Evolutionary conservation across 2,329 filamentous ascomycete genomes (phyloP).

Genomic region (Calonectria hongkongensis): DNA sequence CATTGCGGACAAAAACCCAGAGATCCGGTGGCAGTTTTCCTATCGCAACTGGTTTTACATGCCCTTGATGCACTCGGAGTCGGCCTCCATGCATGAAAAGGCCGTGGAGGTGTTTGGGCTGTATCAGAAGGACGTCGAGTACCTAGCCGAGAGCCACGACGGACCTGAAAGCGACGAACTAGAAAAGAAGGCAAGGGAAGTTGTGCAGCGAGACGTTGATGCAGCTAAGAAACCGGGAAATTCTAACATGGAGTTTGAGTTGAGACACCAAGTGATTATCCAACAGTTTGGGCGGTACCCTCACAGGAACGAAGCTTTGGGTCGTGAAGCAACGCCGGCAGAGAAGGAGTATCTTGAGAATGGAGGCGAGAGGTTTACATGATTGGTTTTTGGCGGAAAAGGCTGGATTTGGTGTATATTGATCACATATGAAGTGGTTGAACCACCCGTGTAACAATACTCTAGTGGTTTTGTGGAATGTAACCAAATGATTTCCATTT

Average conservation of each 20-base stretch:
- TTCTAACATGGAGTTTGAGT: slow-evolving; percentile 59
- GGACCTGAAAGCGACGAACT: slow-evolving; percentile 47
- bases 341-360: slow-evolving; percentile 70
- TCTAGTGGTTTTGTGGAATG: not conserved
- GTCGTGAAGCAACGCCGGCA: slow-evolving; percentile 67
- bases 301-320: slow-evolving; percentile 72
- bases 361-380: slow-evolving; percentile 63
- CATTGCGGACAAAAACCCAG: slow-evolving; percentile 53
- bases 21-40: slow-evolving; percentile 59
- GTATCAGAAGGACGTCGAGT: slow-evolving; percentile 58
- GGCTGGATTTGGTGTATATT: not conserved
- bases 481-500: not conserved
- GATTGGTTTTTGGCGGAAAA: not conserved
- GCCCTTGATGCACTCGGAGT: slow-evolving; percentile 76
- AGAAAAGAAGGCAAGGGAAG: slow-evolving; percentile 53
- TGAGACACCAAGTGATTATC: slow-evolving; percentile 70
- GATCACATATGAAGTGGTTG: not conserved
- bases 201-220: slow-evolving; percentile 53
- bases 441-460: not conserved
- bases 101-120: slow-evolving; percentile 57
- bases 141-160: slow-evolving; percentile 53
- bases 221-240: slow-evolving; percentile 52
- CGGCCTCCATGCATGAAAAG: slow-evolving; percentile 65
- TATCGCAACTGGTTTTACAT: slow-evolving; percentile 75
- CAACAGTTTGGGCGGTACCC: slow-evolving; percentile 75